These are phyloP conservation scores for Mycena venus DNA, from an alignment of 768 basidiomycete species.

Conservation along the genomic window DNA sequence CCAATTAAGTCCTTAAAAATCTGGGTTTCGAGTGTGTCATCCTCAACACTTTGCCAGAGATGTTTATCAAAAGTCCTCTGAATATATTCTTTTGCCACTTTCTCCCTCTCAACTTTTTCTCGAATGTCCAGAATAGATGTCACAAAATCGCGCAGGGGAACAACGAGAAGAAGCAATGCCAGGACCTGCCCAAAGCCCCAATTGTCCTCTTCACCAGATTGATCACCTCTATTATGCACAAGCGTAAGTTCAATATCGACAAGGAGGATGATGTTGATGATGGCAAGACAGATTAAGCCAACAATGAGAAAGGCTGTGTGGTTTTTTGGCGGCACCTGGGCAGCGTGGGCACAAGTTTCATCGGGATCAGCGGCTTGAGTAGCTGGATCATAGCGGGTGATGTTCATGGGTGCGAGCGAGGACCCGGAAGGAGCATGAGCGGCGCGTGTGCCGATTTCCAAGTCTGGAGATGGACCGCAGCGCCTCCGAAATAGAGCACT, in stretches of 20 bases:
- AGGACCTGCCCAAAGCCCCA: too few species aligned
- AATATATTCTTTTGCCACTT: neutral
- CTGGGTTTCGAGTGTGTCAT: neutral
- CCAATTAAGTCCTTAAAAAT: conserved; percentile 1
- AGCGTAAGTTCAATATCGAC: too few species aligned
- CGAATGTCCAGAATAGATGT: neutral
- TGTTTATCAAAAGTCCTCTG: neutral
- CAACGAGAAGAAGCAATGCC: too few species aligned
- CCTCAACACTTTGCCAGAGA: neutral
- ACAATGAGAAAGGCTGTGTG: too few species aligned
- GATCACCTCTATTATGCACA: neutral
- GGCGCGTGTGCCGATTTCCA: neutral
- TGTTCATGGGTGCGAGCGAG: neutral
- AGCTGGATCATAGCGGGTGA: neutral
- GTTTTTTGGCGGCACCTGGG: too few species aligned
- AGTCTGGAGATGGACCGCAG: neutral
- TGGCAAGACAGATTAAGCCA: too few species aligned
- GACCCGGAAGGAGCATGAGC: neutral
- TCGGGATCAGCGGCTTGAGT: neutral
- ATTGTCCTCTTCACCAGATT: neutral
- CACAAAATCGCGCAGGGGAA: too few species aligned
- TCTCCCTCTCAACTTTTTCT: neutral
- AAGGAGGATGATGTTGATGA: too few species aligned
- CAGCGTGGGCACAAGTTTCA: neutral
- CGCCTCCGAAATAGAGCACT: neutral